A percentile compares a stretch with the other conserved stretches of the same genome.
phyloP scores from a whole-genome alignment of 1,284 basidiomycete genomes.

The Ceratobasidium theobromae region DNA sequence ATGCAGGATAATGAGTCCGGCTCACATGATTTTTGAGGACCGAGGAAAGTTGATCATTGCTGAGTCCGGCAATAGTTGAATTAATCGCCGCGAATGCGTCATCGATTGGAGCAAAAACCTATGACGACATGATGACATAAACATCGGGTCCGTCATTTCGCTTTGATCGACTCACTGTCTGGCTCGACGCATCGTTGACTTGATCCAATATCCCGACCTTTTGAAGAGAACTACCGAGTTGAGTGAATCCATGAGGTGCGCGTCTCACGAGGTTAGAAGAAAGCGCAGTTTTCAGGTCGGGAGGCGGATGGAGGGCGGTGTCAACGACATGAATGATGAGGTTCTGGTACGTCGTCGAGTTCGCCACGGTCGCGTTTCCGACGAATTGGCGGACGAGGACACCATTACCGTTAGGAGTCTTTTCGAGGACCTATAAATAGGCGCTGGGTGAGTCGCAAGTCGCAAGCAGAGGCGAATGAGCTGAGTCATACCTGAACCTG shows the following conservation, averaged over 20 bases:
- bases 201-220: constrained; percentile 9
- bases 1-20: constrained; percentile 30
- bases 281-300: constrained; percentile 40
- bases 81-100: constrained; percentile 38
- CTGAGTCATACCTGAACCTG: constrained; percentile 38
- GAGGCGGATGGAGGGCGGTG: constrained; percentile 40
- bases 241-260: constrained; percentile 4
- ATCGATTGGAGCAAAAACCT: constrained; percentile 45
- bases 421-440: constrained; percentile 12
- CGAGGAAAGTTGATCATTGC: constrained; percentile 36
- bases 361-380: constrained; percentile 39
- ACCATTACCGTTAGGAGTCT: constrained; percentile 7
- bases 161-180: constrained; percentile 37
- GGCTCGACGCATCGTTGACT: background rate
- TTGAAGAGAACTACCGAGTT: constrained; percentile 10
- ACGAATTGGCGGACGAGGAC: constrained; percentile 37
- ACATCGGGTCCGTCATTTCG: background rate
- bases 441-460: constrained; percentile 34
- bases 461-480: constrained; percentile 37
- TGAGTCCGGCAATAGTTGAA: background rate
- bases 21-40: constrained; percentile 39
- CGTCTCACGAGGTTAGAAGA: constrained; percentile 40
- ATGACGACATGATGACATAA: constrained; percentile 40
- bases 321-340: constrained; percentile 43
- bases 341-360: constrained; percentile 40